phyloP scores from a whole-genome alignment of 2,329 filamentous ascomycete genomes.

The Spiromastix sp. region DNA sequence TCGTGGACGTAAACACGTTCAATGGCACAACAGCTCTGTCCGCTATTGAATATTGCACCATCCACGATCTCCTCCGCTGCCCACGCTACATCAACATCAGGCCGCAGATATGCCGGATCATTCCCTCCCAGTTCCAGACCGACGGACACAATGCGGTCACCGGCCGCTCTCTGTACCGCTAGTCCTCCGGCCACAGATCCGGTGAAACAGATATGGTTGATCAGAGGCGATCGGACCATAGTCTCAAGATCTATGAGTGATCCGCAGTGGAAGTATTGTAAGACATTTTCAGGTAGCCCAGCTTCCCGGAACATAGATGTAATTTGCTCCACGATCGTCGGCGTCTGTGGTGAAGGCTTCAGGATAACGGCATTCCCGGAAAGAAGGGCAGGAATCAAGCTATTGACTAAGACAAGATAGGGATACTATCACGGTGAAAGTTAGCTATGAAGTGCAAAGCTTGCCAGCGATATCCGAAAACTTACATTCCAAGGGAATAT shows the following conservation, averaged over 20 bases:
- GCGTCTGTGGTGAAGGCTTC: slow-evolving; percentile 91
- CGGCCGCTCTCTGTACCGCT: slow-evolving; percentile 72
- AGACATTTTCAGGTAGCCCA: slow-evolving; percentile 69
- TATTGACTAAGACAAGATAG: slow-evolving; percentile 88
- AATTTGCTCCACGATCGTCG: slow-evolving; percentile 80
- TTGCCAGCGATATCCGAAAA: no score
- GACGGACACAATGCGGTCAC: slow-evolving; percentile 74
- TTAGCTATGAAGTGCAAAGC: no score
- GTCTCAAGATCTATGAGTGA: slow-evolving; percentile 66
- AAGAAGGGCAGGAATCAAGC: slow-evolving; percentile 80
- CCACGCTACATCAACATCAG: slow-evolving; percentile 81
- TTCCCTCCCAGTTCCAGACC: slow-evolving; percentile 90
- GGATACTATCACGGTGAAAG: slow-evolving; percentile 57
- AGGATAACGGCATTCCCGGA: slow-evolving; percentile 85
- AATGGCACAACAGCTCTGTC: slow-evolving; percentile 92
- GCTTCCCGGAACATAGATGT: slow-evolving; percentile 66
- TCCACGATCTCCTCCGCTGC: slow-evolving; percentile 91
- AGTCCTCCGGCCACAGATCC: slow-evolving; percentile 83
- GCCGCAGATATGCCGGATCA: slow-evolving; percentile 80
- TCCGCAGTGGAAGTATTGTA: slow-evolving; percentile 88
- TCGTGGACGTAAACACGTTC: slow-evolving; percentile 88
- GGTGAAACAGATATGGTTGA: slow-evolving; percentile 83
- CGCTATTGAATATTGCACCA: slow-evolving; percentile 93
- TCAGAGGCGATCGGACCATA: slow-evolving; percentile 64
- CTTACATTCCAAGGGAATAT: slow-evolving; percentile 95